Base-by-base conservation (phyloP, 164 flowering plant species). In the Litsea cubeba region DNA sequence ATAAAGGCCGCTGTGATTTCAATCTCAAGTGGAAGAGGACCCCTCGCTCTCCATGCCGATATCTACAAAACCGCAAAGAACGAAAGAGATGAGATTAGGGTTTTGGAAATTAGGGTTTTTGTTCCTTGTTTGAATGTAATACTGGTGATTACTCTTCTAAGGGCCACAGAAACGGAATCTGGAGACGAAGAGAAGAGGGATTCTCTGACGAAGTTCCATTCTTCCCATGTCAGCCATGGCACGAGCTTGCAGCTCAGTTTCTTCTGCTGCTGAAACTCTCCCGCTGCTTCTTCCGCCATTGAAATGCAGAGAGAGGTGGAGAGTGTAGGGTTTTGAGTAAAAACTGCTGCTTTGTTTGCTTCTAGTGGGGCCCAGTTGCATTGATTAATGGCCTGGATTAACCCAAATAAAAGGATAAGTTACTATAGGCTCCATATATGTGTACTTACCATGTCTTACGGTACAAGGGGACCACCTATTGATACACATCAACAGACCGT, bases 141-240 rank as follows among this genome's bases (percentile, higher is more conserved):
- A 20, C n/a, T 54, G 12, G 60, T 15, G 60, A 20, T 82, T 82
- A 92, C 97, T 72, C 91, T 84, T 54, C 40, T 68, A 12, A 92
- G 84, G 62, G 97, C 95, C 1, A 76, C 76, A 70, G 83, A 72
- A 22, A 92, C 76, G 23, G 86, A 82, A 58, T 81, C 71, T 0
- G 87, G 82, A 26, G 91, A 89, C 17, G 90, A 75, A 26, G 97
- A 94, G 79, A 94, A 90, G 66, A 94, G 88, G 46, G 89, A 83
- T n/a, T 80, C 79, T 72, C 88, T 82, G 65, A 94, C 91, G 51
- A 76, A 84, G 73, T 84, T 85, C 98, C 98, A 94, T 63, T 94
- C 91, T 5, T 87, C 86, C 98, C 98, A 94, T 74, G 76, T 88
- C 71, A 90, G 72, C 98, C 98, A 94, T 1, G 98, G 98, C 24